phyloP scores from a whole-genome alignment of 371 early-diverging fungal genomes.

The Actinomucor elegans region DNA sequence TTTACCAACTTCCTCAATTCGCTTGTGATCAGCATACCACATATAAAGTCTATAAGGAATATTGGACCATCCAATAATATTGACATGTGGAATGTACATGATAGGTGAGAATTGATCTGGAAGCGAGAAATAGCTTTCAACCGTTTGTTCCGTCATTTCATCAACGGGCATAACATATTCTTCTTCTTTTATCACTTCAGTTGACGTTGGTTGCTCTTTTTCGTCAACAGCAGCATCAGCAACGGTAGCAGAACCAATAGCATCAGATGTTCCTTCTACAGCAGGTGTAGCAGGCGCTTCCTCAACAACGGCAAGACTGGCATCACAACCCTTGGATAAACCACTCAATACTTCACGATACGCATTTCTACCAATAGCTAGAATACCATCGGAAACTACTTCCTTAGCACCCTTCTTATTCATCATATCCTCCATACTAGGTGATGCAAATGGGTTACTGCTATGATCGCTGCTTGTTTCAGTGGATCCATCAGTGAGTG shows the following conservation, averaged over 20 bases:
- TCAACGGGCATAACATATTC: not conserved
- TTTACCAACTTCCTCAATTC: conserved; percentile 57
- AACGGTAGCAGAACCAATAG: not conserved
- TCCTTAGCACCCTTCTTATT: not conserved
- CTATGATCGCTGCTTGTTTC: not conserved
- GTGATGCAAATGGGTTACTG: conserved; percentile 14
- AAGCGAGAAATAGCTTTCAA: conserved; percentile 44
- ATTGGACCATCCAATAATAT: conserved; percentile 67
- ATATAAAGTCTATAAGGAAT: conserved; percentile 61
- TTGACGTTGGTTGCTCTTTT: not conserved
- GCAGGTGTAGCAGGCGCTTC: not conserved
- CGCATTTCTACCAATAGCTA: conserved; percentile 65
- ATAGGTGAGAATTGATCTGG: conserved; percentile 56
- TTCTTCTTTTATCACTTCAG: not conserved
- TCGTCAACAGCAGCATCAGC: not conserved
- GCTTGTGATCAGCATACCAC: conserved; percentile 59
- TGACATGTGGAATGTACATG: conserved; percentile 67
- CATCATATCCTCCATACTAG: not conserved
- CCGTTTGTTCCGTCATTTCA: conserved; percentile 1
- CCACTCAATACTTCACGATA: conserved; percentile 61
- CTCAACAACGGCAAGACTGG: conserved; percentile 35
- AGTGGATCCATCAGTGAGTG: not conserved
- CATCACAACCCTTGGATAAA: conserved; percentile 58
- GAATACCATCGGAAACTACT: conserved; percentile 47
- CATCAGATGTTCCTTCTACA: not conserved